These are phyloP conservation scores for Paracorniculantispora psalliotae DNA, from an alignment of 2,329 filamentous ascomycete genomes.

Conservation along the genomic window DNA sequence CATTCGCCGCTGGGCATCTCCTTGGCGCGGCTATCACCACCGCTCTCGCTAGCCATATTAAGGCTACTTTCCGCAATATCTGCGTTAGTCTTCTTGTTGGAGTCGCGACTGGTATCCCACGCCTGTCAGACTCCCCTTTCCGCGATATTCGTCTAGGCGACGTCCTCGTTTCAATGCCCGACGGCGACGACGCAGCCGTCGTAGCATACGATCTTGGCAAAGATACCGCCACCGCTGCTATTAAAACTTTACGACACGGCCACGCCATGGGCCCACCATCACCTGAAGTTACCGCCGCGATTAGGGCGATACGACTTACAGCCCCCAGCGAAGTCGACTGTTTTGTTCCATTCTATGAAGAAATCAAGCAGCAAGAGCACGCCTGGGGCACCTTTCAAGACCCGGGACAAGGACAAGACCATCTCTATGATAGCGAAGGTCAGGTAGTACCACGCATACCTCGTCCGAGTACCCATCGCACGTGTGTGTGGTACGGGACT, in stretches of 20 bases:
- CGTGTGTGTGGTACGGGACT: neutral
- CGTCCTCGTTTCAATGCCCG: slow-evolving; percentile 25
- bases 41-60: slow-evolving; percentile 30
- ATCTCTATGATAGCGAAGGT: neutral
- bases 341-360: slow-evolving; percentile 15
- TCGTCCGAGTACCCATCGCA: neutral
- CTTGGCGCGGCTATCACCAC: neutral
- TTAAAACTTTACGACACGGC: neutral
- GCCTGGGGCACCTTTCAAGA: neutral
- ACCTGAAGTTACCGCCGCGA: neutral
- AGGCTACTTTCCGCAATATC: slow-evolving; percentile 30
- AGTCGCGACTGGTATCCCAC: slow-evolving; percentile 30
- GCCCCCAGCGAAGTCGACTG: neutral
- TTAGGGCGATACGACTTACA: neutral
- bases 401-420: neutral
- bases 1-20: slow-evolving; percentile 20
- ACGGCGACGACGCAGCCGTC: slow-evolving; percentile 20
- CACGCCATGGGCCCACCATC: neutral
- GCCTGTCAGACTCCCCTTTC: slow-evolving; percentile 15
- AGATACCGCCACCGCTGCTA: neutral
- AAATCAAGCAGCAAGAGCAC: slow-evolving; percentile 14
- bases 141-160: slow-evolving; percentile 32
- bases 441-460: neutral
- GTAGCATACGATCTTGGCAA: slow-evolving; percentile 24
- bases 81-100: slow-evolving; percentile 34